These are phyloP conservation scores for Monosporozyma yasuniensis DNA, from an alignment of 805 yeast genomes.

Conservation along the genomic window DNA sequence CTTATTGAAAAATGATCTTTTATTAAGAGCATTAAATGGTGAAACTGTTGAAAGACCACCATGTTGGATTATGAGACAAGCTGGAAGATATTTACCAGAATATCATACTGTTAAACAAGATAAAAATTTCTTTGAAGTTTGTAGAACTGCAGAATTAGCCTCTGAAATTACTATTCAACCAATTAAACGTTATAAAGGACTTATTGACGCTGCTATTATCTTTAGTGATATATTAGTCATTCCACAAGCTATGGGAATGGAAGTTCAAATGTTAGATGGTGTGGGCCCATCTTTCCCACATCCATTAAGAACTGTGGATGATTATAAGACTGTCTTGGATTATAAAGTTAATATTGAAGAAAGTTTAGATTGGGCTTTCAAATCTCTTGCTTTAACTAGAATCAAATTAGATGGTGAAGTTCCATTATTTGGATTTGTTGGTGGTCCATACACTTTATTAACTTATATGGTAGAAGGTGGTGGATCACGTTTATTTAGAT, in stretches of 20 bases:
- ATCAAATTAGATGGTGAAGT: slow-evolving; percentile 79
- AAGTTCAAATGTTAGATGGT: slow-evolving; percentile 86
- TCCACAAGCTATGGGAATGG: slow-evolving; percentile 98
- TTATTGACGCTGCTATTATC: slow-evolving; percentile 93
- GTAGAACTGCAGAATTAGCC: slow-evolving; percentile 90
- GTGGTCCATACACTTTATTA: slow-evolving; percentile 96
- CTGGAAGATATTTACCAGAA: slow-evolving; percentile 88
- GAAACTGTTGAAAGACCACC: slow-evolving; percentile 95
- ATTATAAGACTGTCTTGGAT: slow-evolving; percentile 45
- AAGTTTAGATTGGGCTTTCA: slow-evolving; percentile 89
- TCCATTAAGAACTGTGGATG: slow-evolving; percentile 71
- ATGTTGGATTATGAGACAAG: slow-evolving; percentile 96
- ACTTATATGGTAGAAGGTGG: slow-evolving; percentile 98
- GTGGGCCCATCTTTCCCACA: slow-evolving; percentile 89
- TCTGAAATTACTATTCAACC: slow-evolving; percentile 94
- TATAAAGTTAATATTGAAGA: slow-evolving; percentile 62
- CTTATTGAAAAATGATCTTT: slow-evolving; percentile 77
- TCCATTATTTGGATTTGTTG: slow-evolving; percentile 90
- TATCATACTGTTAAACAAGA: slow-evolving; percentile 81
- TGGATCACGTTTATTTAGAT: slow-evolving; percentile 84
- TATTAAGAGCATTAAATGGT: slow-evolving; percentile 83
- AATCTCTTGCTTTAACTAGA: slow-evolving; percentile 88
- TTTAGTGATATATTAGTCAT: slow-evolving; percentile 92
- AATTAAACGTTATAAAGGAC: slow-evolving; percentile 76
- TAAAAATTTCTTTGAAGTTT: slow-evolving; percentile 89